These are phyloP conservation scores for Hippophae tibetana DNA, from an alignment of 306 rosid genomes.

Conservation along the genomic window DNA sequence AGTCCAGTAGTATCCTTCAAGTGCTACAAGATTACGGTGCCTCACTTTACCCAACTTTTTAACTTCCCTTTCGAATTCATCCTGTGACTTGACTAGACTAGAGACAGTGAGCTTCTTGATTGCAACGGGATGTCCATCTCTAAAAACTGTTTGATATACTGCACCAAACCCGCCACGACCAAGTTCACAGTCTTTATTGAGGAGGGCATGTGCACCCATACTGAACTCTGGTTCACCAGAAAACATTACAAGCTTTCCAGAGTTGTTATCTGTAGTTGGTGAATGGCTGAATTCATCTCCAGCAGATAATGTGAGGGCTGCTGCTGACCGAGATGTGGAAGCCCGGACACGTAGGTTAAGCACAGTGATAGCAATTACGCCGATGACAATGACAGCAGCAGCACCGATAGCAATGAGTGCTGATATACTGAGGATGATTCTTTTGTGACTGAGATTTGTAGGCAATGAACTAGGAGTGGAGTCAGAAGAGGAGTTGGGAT, in stretches of 20 bases:
- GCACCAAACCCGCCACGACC: slow-evolving; percentile 99
- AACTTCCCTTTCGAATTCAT: slow-evolving; percentile 90
- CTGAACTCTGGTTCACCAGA: slow-evolving; percentile 96
- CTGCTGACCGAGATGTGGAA: slow-evolving; percentile 41
- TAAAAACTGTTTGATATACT: slow-evolving; percentile 74
- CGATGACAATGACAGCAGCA: slow-evolving; percentile 83
- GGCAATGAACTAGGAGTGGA: slow-evolving; percentile 37
- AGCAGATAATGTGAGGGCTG: slow-evolving; percentile 61
- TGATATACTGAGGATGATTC: slow-evolving; percentile 92
- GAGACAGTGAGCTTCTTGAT: slow-evolving; percentile 98
- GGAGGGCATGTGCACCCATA: slow-evolving; percentile 90
- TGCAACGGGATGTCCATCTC: slow-evolving; percentile 88
- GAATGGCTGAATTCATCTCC: slow-evolving; percentile 89
- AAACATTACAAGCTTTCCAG: slow-evolving; percentile 98
- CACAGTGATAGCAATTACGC: slow-evolving; percentile 86
- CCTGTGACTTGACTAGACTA: slow-evolving; percentile 95
- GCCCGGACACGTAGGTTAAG: slow-evolving; percentile 83
- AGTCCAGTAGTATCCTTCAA: slow-evolving; percentile 99
- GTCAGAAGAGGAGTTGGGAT: slow-evolving; percentile 78
- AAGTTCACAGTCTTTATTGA: slow-evolving; percentile 96
- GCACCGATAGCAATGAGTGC: slow-evolving; percentile 98
- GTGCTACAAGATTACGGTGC: slow-evolving; percentile 79
- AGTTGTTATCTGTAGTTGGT: slow-evolving; percentile 83
- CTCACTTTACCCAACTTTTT: slow-evolving; percentile 82
- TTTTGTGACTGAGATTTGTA: slow-evolving; percentile 50